Evolutionary conservation across 1,139 yeast genomes (phyloP), one percentile per base, ranked within the genome.

Genomic region (Candida frijolesensis): DNA sequence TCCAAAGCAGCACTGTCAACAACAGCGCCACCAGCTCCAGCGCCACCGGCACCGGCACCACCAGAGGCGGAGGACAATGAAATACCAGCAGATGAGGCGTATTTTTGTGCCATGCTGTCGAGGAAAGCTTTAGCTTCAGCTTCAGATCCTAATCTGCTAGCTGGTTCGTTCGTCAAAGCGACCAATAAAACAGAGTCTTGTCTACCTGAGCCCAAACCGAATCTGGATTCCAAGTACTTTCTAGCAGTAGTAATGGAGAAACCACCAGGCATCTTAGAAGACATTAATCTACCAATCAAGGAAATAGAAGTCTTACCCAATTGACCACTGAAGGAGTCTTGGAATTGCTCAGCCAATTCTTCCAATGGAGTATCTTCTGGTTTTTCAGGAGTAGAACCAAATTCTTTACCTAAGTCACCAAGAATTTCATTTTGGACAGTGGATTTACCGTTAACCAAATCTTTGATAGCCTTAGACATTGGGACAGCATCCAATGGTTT

Each of bases 201-300:
- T 78, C 99, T 87, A 60, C 97, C 97, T 45, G 88, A 56, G 56
- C 89, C 96, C 63, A 94, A 81, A 57, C 99, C 99, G 86, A 86
- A 94, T 70, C 94, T 84, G 42, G 92, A 70, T 73, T 88, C 92
- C 68, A 94, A 82, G 73, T 94, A 89, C 70, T 90, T 90, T 79
- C 97, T 87, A 48, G 96, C 96, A 57, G 81, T 75, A 56, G 97
- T 87, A 62, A 91, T 87, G 52, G 96, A 87, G 75, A 92, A 94
- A 30, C 99, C 99, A 81, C 99, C 99, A 52, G 99, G 98, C 98
- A 94, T 94, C 78, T 94, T 94, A 37, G 97, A 87, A 15, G 98
- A 86, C 78, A 92, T 87, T 66, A 94, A 80, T 74, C 97, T 87
- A 55, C 96, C 89, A 59, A 94, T 80, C 61, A 94, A 80, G 33